Percentiles rank a stretch among this genome's conserved stretches.
Evolutionary conservation across 139 green algal genomes (phyloP).

Genomic region (Penium margaritaceum): DNA sequence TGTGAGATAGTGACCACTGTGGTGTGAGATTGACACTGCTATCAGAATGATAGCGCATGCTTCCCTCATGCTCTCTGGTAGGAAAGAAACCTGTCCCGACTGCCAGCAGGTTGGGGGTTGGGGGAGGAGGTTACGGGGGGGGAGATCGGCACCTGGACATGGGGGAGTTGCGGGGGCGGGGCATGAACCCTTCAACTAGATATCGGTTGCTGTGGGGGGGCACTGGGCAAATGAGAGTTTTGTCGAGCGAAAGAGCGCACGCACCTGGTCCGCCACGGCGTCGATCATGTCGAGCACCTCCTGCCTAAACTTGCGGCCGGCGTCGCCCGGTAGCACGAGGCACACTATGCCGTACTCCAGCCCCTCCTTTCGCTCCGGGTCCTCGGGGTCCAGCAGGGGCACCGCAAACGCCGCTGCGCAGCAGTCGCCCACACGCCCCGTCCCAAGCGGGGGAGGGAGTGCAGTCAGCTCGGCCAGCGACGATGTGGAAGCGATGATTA

Average conservation of each 20-base stretch:
- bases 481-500: conserved; percentile 10
- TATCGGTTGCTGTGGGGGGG: too few relatives aligned
- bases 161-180: too few relatives aligned
- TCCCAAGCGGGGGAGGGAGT: conserved; percentile 2
- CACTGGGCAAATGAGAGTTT: too few relatives aligned
- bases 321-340: background rate
- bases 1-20: too few relatives aligned
- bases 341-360: background rate
- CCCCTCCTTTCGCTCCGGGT: background rate
- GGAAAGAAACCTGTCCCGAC: too few relatives aligned
- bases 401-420: background rate
- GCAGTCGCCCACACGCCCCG: background rate
- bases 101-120: too few relatives aligned
- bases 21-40: too few relatives aligned
- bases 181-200: too few relatives aligned
- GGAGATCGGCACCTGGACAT: background rate
- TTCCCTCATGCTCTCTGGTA: too few relatives aligned
- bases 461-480: background rate
- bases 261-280: conserved; percentile 9
- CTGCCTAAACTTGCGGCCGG: background rate
- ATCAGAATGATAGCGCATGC: too few relatives aligned
- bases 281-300: conserved; percentile 12
- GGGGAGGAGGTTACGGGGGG: background rate
- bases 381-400: background rate
- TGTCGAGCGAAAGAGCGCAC: too few relatives aligned